These are phyloP conservation scores for Sextonia rubra DNA, from an alignment of 164 flowering plant species.

Conservation along the genomic window DNA sequence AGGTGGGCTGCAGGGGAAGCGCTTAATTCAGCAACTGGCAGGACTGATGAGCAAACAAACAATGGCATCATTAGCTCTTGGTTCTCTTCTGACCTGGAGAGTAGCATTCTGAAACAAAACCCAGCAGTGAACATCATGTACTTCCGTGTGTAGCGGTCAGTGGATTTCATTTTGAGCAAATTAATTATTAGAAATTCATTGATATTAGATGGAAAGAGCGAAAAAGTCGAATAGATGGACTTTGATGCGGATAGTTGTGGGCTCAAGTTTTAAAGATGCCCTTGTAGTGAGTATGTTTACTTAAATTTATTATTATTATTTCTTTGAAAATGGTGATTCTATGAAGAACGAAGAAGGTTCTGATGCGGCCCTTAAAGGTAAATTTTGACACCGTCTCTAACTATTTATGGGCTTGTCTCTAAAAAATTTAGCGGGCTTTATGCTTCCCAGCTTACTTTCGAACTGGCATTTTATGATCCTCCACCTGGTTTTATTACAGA, in stretches of 20 bases:
- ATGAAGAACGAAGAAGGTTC: too few relatives aligned
- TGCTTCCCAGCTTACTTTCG: too few relatives aligned
- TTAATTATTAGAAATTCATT: background rate
- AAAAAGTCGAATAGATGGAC: background rate
- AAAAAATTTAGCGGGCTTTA: too few relatives aligned
- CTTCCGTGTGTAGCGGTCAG: slow-evolving; percentile 24
- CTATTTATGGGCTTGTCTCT: too few relatives aligned
- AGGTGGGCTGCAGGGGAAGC: slow-evolving; percentile 44
- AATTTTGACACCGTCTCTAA: too few relatives aligned
- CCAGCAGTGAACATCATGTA: slow-evolving; percentile 69
- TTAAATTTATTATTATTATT: too few relatives aligned
- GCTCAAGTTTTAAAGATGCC: background rate
- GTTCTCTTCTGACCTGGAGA: slow-evolving; percentile 33
- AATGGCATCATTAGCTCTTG: slow-evolving; percentile 43
- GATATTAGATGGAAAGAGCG: too few relatives aligned
- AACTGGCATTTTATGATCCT: too few relatives aligned
- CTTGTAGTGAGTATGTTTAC: background rate
- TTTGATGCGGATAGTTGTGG: background rate
- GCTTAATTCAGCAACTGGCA: slow-evolving; percentile 13
- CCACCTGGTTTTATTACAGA: background rate
- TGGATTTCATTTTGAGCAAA: background rate
- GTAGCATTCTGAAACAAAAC: slow-evolving; percentile 27
- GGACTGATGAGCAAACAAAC: background rate
- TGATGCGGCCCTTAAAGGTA: too few relatives aligned
- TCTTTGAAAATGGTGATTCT: too few relatives aligned